Evolutionary conservation across 306 rosid species (phyloP).

Genomic region (Prunus fruticosa): DNA sequence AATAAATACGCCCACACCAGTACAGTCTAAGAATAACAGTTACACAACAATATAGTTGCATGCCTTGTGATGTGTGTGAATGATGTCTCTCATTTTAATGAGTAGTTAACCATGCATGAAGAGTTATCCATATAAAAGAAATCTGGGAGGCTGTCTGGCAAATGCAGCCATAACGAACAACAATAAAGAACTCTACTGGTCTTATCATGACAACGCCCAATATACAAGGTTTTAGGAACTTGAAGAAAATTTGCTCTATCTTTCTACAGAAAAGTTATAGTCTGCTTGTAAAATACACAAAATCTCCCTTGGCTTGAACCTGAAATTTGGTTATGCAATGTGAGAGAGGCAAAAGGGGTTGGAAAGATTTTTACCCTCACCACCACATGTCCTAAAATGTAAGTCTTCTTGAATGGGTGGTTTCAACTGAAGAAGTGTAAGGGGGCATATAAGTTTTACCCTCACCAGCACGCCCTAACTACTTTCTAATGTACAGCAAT

Average conservation of each 20-base stretch:
- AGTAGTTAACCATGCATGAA: neutral
- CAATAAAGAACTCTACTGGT: neutral
- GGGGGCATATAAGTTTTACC: neutral
- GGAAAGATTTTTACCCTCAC: neutral
- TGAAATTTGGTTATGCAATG: neutral
- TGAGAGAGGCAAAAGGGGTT: neutral
- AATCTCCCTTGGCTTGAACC: neutral
- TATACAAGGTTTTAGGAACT: neutral
- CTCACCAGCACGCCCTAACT: neutral
- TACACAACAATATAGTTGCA: neutral
- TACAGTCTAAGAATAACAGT: constrained; percentile 7
- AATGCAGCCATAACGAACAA: neutral
- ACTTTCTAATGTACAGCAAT: neutral
- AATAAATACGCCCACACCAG: constrained; percentile 7
- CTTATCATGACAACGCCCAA: neutral
- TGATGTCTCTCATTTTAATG: neutral
- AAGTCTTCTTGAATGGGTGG: neutral
- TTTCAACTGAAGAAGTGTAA: neutral
- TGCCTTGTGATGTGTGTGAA: neutral
- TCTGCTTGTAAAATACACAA: neutral
- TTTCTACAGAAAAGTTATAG: neutral
- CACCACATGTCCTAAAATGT: neutral
- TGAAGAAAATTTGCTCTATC: neutral
- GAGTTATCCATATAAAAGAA: neutral
- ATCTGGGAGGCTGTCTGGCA: too few species aligned